Evolutionary conservation across 495 filamentous ascomycete genomes (phyloP).

Genomic region (Hyaloscypha variabilis): DNA sequence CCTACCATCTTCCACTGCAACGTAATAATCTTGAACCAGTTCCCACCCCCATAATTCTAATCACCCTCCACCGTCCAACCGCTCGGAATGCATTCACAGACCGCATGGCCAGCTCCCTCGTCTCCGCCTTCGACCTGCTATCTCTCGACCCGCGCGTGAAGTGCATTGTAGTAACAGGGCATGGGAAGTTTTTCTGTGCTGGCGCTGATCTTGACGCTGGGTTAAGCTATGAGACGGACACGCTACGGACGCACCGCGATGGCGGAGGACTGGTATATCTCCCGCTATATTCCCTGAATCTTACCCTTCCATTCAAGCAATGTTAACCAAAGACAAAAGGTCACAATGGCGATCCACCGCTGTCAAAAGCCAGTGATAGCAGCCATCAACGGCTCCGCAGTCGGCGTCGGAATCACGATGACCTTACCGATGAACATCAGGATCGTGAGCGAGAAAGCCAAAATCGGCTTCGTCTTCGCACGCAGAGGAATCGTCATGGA

Average conservation of each 20-base stretch:
- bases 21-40: too few relatives aligned
- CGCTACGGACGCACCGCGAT: constrained; percentile 35
- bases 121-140: constrained; percentile 54
- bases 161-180: constrained; percentile 58
- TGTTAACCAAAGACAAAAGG: too few relatives aligned
- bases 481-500: constrained; percentile 65
- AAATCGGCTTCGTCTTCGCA: constrained; percentile 67
- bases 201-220: constrained; percentile 63
- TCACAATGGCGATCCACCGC: constrained; percentile 60
- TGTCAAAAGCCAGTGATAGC: constrained; percentile 68
- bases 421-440: constrained; percentile 62
- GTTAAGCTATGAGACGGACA: constrained; percentile 33
- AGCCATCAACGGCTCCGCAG: constrained; percentile 66
- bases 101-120: constrained; percentile 57
- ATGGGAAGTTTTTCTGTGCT: constrained; percentile 62
- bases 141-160: constrained; percentile 59
- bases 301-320: too few relatives aligned
- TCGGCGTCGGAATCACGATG: constrained; percentile 71
- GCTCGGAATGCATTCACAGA: constrained; percentile 67
- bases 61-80: constrained; percentile 57
- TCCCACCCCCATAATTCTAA: constrained; percentile 57
- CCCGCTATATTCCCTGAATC: too few relatives aligned
- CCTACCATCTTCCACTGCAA: too few relatives aligned
- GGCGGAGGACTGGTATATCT: constrained; percentile 59
- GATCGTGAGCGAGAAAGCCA: constrained; percentile 54